Percentiles rank a stretch among this genome's conserved stretches.
Evolutionary conservation across 164 flowering plant species (phyloP).

Genomic region (Stephania cephalantha): DNA sequence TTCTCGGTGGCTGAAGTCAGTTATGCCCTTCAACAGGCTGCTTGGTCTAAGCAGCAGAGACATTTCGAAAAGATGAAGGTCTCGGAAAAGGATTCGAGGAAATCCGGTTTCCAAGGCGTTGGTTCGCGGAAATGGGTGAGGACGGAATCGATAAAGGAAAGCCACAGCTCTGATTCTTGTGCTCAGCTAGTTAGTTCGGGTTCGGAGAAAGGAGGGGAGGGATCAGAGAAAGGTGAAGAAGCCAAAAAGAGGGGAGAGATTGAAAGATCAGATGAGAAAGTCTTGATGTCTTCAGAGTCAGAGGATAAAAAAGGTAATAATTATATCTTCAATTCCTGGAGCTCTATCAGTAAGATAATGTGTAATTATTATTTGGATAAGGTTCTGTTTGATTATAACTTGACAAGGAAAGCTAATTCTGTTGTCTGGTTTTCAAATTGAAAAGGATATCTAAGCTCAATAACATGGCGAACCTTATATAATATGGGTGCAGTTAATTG

Average conservation of each 20-base stretch:
- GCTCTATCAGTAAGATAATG: background rate
- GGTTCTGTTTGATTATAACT: background rate
- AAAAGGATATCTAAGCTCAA: background rate
- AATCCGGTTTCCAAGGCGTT: conserved; percentile 19
- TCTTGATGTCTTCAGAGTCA: conserved; percentile 15
- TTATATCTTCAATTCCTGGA: background rate
- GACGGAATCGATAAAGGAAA: conserved; percentile 31
- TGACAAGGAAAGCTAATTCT: background rate
- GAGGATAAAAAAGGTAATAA: conserved; percentile 46
- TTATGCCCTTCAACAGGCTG: conserved; percentile 55
- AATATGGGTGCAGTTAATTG: background rate
- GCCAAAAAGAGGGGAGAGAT: conserved; percentile 17
- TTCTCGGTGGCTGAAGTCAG: conserved; percentile 61
- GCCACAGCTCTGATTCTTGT: conserved; percentile 17
- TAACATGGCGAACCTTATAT: background rate
- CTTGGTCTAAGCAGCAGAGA: conserved; percentile 49
- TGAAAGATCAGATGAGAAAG: conserved; percentile 22
- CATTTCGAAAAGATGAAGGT: conserved; percentile 26
- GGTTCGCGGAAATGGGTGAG: conserved; percentile 38
- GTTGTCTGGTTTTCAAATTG: background rate
- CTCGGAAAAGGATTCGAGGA: conserved; percentile 39
- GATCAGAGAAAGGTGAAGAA: conserved; percentile 22
- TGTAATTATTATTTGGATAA: background rate
- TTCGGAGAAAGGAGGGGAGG: conserved; percentile 16
- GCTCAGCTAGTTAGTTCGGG: conserved; percentile 10